Evolutionary conservation across 352 stramenopile genomes (phyloP).

Genomic region (Phytopythium ostracodes): DNA sequence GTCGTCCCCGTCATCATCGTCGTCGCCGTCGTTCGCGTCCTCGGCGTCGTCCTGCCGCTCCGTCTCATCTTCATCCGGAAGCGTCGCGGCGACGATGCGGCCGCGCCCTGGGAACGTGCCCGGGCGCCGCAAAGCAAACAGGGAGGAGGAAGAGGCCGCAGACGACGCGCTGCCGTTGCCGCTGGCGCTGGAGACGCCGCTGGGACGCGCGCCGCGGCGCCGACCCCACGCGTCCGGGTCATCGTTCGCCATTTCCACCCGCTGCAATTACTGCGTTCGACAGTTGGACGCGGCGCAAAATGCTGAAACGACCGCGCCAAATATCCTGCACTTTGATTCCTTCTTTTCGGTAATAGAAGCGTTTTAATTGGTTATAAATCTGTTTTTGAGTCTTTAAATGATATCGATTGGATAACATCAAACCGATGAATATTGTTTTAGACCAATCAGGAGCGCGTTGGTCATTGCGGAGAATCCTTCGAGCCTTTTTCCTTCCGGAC

Average conservation of each 20-base stretch:
- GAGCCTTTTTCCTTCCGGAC: not conserved
- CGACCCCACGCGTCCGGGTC: conserved; percentile 3
- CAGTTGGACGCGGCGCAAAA: conserved; percentile 3
- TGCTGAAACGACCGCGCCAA: not conserved
- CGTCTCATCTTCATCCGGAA: conserved; percentile 20
- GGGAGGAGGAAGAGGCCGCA: not conserved
- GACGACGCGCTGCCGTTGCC: not conserved
- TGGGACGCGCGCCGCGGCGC: not conserved
- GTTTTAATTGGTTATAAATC: not conserved
- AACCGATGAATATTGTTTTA: not conserved
- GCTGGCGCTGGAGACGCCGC: not conserved
- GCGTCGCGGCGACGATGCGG: conserved; percentile 5
- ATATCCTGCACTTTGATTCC: too few species aligned
- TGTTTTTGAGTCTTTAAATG: not conserved
- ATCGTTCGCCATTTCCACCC: not conserved
- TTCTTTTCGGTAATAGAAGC: not conserved
- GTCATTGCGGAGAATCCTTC: not conserved
- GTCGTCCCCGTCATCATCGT: conserved; percentile 27
- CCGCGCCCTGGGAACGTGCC: not conserved
- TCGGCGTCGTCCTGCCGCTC: conserved; percentile 16
- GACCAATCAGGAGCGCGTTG: not conserved
- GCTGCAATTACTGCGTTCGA: not conserved
- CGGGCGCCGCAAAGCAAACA: not conserved
- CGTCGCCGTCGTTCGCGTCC: conserved; percentile 17
- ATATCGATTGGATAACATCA: conserved; percentile 14